phyloP scores from a whole-genome alignment of 2,329 filamentous ascomycete species.

The Aspergillus fumigatiaffinis region DNA sequence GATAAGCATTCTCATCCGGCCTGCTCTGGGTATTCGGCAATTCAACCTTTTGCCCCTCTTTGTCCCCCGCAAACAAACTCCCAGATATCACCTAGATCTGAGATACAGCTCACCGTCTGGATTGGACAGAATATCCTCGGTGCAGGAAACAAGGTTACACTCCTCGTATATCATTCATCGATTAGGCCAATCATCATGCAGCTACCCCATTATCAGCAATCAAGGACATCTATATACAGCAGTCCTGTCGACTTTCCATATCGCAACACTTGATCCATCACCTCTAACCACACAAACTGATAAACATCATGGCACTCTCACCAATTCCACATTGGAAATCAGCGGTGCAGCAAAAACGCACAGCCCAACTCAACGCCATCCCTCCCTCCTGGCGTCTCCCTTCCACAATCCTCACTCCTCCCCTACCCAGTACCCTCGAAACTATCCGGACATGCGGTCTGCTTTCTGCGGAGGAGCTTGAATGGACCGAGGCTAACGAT shows the following conservation, averaged over 20 bases:
- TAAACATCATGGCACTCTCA: conserved; percentile 3
- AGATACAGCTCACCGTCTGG: neutral
- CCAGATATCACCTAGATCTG: neutral
- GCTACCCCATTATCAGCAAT: neutral
- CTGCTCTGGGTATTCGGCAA: neutral
- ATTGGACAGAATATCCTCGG: neutral
- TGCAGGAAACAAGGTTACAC: neutral
- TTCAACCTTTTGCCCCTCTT: neutral
- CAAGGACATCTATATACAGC: neutral
- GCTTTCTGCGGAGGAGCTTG: conserved; percentile 15
- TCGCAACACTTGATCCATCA: neutral
- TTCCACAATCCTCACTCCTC: neutral
- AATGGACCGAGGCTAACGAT: conserved; percentile 21
- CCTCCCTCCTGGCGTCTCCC: conserved; percentile 20
- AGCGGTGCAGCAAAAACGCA: conserved; percentile 17
- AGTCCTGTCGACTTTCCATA: neutral
- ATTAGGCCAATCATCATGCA: neutral
- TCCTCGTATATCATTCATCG: neutral
- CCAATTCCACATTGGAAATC: conserved; percentile 17
- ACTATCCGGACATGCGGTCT: conserved; percentile 18
- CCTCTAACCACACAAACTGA: neutral
- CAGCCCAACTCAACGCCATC: conserved; percentile 16
- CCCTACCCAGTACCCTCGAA: conserved; percentile 12
- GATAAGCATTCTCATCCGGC: neutral
- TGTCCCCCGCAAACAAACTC: neutral